Evolutionary conservation across 768 basidiomycete genomes (phyloP), one percentile per base, ranked within the genome.

Genomic region (Butyriboletus loyo): DNA sequence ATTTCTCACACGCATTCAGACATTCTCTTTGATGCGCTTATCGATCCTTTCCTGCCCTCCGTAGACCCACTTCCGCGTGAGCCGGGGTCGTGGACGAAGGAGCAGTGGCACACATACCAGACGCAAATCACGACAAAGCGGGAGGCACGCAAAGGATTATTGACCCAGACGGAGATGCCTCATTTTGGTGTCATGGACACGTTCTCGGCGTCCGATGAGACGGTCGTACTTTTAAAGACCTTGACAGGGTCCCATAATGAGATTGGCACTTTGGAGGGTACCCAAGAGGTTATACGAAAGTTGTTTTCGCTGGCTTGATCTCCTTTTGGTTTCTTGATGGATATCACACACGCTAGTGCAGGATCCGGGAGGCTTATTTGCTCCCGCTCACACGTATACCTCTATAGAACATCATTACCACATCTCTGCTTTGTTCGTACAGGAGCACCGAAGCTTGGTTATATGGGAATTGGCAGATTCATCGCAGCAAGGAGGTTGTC

Each of bases 1-100:
- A 91, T 93, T 42, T 84, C 85, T 0, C 75, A 82, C 57, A 72
- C 77, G 1, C 91, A 94, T 64, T 85, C 91, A 0, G 73, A 76
- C 14, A 69, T 74, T 0, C 78, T 94, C 22, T 91, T 91, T 68
- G 75, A 87, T 27, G 73, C 79, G 0, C 80, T 92, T 51, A 65
- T 89, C 28, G 82, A 84, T 21, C 82, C 82, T 1, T 72, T 79
- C 49, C 75, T 92, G 8, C 87, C 87, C 2, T 62, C 74, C 3
- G 53, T 78, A 1, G 74, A 78, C 40, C 53, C 66, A 0, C 72
- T 76, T 17, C 73, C 62, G 5, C 55, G 35, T 66, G 59, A 62
- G 69, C 54, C 52, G 62, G 58, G 46, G 46, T 48, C 42, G 46
- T 67, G 57, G 64, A 70, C 66, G 2, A 36, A 60, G 8, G 73